phyloP scores from a whole-genome alignment of 352 stramenopile species.

The Globisporangium middletonii region DNA sequence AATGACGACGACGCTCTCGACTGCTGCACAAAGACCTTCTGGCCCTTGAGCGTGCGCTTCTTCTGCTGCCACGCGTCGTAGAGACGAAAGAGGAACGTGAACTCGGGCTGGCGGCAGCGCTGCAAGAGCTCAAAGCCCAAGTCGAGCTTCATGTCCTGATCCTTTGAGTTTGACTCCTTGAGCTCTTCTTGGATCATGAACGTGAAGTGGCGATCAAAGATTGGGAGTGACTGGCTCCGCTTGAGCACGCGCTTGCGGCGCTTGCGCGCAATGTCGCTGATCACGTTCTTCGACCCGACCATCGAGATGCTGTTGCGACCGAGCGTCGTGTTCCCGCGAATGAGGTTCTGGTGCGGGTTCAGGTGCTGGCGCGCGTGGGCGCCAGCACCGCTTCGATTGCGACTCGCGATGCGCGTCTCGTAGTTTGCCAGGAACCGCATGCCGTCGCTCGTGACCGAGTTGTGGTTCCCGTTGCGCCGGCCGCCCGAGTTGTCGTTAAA shows the following conservation, averaged over 20 bases:
- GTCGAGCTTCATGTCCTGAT: conserved; percentile 49
- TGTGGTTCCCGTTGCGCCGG: conserved; percentile 16
- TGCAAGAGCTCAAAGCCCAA: conserved; percentile 49
- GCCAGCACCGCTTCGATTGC: conserved; percentile 4
- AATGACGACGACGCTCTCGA: neutral
- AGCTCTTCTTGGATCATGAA: conserved; percentile 51
- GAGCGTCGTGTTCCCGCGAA: conserved; percentile 11
- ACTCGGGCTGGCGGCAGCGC: conserved; percentile 45
- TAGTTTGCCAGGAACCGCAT: conserved; percentile 62
- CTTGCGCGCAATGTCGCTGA: conserved; percentile 14
- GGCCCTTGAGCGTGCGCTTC: conserved; percentile 3
- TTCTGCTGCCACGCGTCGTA: conserved; percentile 35
- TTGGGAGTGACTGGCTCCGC: conserved; percentile 51
- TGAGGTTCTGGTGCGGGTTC: conserved; percentile 2
- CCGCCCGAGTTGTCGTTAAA: conserved; percentile 13
- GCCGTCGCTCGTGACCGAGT: conserved; percentile 42
- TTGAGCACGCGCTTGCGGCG: conserved; percentile 39
- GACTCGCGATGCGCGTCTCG: conserved; percentile 18
- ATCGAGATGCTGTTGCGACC: conserved; percentile 12
- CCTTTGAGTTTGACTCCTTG: conserved; percentile 50
- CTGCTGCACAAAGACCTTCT: conserved; percentile 6
- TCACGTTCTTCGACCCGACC: conserved; percentile 8
- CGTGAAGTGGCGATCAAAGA: conserved; percentile 58
- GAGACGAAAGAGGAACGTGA: conserved; percentile 41
- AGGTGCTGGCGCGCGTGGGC: neutral